A percentile compares a stretch with the other conserved stretches of the same genome.
Conservation (phyloP, 495 filamentous ascomycete species). For the Lepraria neglecta region DNA sequence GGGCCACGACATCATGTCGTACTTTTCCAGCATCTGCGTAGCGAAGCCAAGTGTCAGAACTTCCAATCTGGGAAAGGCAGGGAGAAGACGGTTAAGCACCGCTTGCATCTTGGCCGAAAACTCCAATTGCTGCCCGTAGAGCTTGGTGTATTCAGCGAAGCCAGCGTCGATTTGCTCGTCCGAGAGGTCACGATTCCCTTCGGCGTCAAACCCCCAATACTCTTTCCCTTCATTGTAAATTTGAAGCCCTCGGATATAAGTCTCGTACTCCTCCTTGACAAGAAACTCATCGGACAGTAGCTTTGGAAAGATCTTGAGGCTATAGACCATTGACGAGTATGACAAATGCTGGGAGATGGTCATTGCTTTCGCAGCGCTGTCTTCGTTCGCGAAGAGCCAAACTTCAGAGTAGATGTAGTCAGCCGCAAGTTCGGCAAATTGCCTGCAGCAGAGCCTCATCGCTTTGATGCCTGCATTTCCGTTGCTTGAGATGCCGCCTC, state of each 20-base stretch:
- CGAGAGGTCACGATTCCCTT: not conserved
- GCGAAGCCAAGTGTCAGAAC: not conserved
- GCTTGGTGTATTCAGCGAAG: not conserved
- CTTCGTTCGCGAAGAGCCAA: not conserved
- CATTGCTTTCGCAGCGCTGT: not conserved
- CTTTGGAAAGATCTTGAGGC: not conserved
- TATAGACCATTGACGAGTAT: not conserved
- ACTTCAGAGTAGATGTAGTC: not conserved
- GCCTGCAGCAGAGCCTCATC: not conserved
- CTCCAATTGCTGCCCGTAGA: not conserved
- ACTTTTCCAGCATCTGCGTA: not conserved
- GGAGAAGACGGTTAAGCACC: not conserved
- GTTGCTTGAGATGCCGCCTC: no score
- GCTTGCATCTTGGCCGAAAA: not conserved
- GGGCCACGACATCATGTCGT: no score
- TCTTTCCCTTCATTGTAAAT: not conserved
- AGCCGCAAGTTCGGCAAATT: not conserved
- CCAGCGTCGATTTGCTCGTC: not conserved
- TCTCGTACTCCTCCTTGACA: not conserved
- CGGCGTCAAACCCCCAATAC: not conserved
- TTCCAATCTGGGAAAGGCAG: not conserved
- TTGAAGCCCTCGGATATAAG: not conserved
- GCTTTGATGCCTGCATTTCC: not conserved
- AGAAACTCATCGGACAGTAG: not conserved
- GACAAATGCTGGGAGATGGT: not conserved